A percentile compares a stretch with the other conserved stretches of the same genome.
These are phyloP conservation scores for Clavulina sp. DNA, from an alignment of 768 basidiomycete genomes.

Conservation along the genomic window DNA sequence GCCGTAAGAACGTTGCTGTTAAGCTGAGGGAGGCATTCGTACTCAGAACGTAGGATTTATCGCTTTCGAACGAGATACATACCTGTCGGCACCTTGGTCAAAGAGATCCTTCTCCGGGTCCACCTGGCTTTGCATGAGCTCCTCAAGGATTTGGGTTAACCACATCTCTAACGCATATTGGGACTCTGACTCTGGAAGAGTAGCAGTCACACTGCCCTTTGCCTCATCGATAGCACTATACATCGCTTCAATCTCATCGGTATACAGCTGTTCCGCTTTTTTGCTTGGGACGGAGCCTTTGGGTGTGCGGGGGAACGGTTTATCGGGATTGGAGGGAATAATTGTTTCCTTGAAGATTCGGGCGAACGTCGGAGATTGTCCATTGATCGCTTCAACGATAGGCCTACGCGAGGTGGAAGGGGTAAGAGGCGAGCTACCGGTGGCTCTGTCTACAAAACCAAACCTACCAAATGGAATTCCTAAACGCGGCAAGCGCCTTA, in stretches of 20 bases:
- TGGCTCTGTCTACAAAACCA: no score
- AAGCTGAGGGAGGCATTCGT: conserved; percentile 16
- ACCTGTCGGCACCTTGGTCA: conserved; percentile 22
- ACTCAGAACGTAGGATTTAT: not conserved
- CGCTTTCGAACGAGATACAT: not conserved
- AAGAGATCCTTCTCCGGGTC: conserved; percentile 24
- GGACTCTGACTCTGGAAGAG: conserved; percentile 3
- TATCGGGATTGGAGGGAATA: no score
- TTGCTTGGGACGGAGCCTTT: conserved; percentile 1
- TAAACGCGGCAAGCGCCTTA: no score
- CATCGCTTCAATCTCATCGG: not conserved
- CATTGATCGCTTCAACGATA: no score
- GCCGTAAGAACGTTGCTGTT: conserved; percentile 25
- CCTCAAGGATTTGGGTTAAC: conserved; percentile 18
- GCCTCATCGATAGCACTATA: conserved; percentile 2
- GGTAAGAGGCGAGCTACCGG: no score
- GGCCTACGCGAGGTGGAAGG: no score
- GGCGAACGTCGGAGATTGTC: no score
- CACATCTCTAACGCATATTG: conserved; percentile 17
- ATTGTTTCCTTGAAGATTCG: no score
- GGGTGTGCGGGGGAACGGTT: no score
- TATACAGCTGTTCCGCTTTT: not conserved
- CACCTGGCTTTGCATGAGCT: conserved; percentile 15
- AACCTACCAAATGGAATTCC: no score
- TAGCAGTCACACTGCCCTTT: not conserved